Percentiles rank a stretch among this genome's conserved stretches.
phyloP scores from a whole-genome alignment of 768 basidiomycete genomes.

The Saitozyma podzolica region DNA sequence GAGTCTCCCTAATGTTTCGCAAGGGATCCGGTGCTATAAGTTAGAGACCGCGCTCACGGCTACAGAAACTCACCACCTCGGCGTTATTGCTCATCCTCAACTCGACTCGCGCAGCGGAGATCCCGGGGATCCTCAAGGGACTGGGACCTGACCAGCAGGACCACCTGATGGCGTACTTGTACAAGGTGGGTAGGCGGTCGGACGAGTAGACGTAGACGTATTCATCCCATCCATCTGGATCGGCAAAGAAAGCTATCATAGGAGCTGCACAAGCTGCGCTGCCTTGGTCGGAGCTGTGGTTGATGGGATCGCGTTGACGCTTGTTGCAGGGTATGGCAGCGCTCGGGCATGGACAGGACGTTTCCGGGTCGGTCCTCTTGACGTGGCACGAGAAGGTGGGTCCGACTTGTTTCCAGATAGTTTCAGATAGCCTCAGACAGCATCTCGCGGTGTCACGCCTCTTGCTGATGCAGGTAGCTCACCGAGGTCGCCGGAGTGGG shows the following conservation, averaged over 20 bases:
- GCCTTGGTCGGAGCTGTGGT: no score
- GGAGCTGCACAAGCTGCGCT: no score
- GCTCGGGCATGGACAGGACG: constrained; percentile 61
- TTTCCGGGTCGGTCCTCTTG: constrained; percentile 67
- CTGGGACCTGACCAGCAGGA: constrained; percentile 61
- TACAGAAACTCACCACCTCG: constrained; percentile 73
- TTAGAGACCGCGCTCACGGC: no score
- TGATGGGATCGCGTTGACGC: background rate
- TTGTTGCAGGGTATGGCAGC: constrained; percentile 67
- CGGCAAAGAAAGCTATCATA: no score
- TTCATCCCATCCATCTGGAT: no score
- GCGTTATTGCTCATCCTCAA: constrained; percentile 85
- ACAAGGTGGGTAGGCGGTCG: constrained; percentile 61
- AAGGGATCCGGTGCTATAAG: background rate
- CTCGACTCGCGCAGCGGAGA: constrained; percentile 87
- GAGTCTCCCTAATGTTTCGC: background rate
- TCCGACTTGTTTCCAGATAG: background rate
- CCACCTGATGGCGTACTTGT: constrained; percentile 94
- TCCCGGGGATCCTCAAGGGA: constrained; percentile 69
- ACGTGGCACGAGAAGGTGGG: constrained; percentile 96
- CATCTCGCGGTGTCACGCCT: background rate
- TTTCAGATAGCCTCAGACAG: no score
- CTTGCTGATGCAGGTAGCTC: constrained; percentile 58
- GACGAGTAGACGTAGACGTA: background rate
- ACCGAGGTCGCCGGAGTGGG: constrained; percentile 92